These are phyloP conservation scores for Pythium brachiatum DNA, from an alignment of 352 stramenopile species.

Conservation along the genomic window DNA sequence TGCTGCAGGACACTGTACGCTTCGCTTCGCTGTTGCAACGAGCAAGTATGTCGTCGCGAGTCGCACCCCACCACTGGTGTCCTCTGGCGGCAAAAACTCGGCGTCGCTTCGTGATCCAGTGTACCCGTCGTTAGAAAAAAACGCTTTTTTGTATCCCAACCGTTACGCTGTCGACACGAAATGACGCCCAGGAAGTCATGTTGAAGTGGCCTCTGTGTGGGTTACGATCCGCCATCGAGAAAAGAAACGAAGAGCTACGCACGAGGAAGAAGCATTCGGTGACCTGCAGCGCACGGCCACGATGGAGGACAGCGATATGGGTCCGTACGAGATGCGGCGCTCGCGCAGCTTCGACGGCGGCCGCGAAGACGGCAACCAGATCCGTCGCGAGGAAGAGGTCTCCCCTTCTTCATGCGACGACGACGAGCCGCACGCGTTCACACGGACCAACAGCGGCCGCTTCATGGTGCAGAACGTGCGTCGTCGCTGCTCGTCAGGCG, in stretches of 20 bases:
- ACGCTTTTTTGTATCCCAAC: slow-evolving; percentile 10
- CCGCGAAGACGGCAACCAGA: slow-evolving; percentile 29
- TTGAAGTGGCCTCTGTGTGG: slow-evolving; percentile 19
- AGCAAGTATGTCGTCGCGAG: neutral
- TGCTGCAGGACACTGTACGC: no score
- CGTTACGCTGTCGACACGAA: slow-evolving; percentile 6
- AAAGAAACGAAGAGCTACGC: slow-evolving; percentile 3
- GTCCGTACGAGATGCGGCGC: slow-evolving; percentile 33
- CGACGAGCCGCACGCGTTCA: slow-evolving; percentile 6
- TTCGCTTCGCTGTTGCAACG: no score
- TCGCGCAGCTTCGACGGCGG: slow-evolving; percentile 45
- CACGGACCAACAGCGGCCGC: neutral
- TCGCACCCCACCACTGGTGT: neutral
- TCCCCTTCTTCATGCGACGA: neutral
- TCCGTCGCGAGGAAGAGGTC: slow-evolving; percentile 21
- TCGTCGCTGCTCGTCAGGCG: slow-evolving; percentile 19
- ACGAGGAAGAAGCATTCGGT: neutral
- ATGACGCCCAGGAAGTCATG: slow-evolving; percentile 23
- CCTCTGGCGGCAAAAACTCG: neutral
- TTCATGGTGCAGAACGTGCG: neutral
- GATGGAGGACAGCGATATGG: neutral
- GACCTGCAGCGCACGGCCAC: no score
- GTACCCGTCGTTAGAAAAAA: slow-evolving; percentile 6
- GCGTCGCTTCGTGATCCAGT: slow-evolving; percentile 15
- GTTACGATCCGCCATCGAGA: neutral